Evolutionary conservation across 768 basidiomycete species (phyloP).

Genomic region (Pisolithus microcarpus): DNA sequence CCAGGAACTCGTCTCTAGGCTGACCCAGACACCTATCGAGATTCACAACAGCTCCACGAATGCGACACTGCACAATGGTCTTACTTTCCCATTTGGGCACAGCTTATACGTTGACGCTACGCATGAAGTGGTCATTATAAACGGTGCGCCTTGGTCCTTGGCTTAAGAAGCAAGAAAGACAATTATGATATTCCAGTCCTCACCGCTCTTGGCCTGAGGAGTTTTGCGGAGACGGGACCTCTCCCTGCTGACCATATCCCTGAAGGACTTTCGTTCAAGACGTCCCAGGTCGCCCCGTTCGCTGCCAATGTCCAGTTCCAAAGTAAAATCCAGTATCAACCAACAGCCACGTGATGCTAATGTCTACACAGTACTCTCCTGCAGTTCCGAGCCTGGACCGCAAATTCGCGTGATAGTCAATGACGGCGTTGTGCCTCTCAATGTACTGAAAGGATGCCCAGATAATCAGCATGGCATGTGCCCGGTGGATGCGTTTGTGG

Average conservation of each 20-base stretch:
- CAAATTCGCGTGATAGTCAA: slow-evolving; percentile 80
- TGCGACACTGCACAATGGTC: slow-evolving; percentile 57
- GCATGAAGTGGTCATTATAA: slow-evolving; percentile 77
- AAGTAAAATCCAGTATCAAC: slow-evolving; percentile 38
- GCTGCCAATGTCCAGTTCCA: slow-evolving; percentile 83
- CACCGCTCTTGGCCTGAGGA: slow-evolving; percentile 72
- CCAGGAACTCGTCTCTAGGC: slow-evolving; percentile 73
- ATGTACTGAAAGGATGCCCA: slow-evolving; percentile 63
- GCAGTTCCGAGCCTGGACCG: slow-evolving; percentile 39
- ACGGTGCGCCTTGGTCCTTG: slow-evolving; percentile 40
- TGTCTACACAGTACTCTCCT: slow-evolving; percentile 48
- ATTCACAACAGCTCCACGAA: slow-evolving; percentile 76
- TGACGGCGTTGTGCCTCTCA: slow-evolving; percentile 74
- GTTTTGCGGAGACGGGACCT: slow-evolving; percentile 58
- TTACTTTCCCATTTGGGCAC: slow-evolving; percentile 63
- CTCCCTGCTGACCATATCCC: slow-evolving; percentile 65
- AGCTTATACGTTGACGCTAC: slow-evolving; percentile 79
- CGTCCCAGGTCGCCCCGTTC: slow-evolving; percentile 72
- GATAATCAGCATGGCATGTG: slow-evolving; percentile 72
- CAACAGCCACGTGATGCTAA: neutral
- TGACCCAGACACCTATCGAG: slow-evolving; percentile 63
- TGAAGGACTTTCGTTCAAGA: slow-evolving; percentile 52
- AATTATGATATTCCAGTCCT: slow-evolving; percentile 40
- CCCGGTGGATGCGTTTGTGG: slow-evolving; percentile 60
- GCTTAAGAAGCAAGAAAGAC: neutral